Evolutionary conservation across 2,329 filamentous ascomycete genomes (phyloP).

Genomic region (Ilyonectria destructans): DNA sequence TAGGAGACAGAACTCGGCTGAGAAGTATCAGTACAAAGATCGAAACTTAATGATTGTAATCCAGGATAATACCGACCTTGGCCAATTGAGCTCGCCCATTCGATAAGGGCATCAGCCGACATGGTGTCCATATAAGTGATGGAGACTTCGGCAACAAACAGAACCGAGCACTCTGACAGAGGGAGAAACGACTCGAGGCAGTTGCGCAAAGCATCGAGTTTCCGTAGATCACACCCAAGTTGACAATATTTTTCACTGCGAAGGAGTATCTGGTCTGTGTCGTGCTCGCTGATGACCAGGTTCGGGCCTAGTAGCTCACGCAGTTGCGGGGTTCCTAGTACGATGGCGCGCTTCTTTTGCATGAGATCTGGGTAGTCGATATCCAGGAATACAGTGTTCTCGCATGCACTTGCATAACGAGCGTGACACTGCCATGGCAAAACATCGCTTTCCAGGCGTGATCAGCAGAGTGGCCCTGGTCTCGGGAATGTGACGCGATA

Average conservation of each 20-base stretch:
- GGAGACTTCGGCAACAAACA: conserved; percentile 92
- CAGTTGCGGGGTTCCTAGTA: conserved; percentile 76
- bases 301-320: conserved; percentile 53
- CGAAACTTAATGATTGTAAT: neutral
- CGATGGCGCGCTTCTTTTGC: conserved; percentile 78
- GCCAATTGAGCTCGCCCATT: conserved; percentile 82
- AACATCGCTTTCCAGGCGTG: conserved; percentile 77
- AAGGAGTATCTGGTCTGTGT: conserved; percentile 68
- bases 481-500: conserved; percentile 40
- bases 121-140: conserved; percentile 89
- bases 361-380: conserved; percentile 90
- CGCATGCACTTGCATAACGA: conserved; percentile 73
- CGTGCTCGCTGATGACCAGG: conserved; percentile 55
- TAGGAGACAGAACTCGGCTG: conserved; percentile 84
- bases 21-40: conserved; percentile 37
- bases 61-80: conserved; percentile 69
- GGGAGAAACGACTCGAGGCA: conserved; percentile 74
- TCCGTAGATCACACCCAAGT: conserved; percentile 85
- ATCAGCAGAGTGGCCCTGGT: conserved; percentile 1
- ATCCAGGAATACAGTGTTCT: conserved; percentile 81
- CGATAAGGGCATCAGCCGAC: conserved; percentile 81
- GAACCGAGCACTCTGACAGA: conserved; percentile 72
- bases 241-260: conserved; percentile 82
- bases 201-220: conserved; percentile 73
- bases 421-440: conserved; percentile 87